A percentile compares a stretch with the other conserved stretches of the same genome.
These are phyloP conservation scores for Lactarius sp. DNA, from an alignment of 768 basidiomycete genomes.

Conservation along the genomic window DNA sequence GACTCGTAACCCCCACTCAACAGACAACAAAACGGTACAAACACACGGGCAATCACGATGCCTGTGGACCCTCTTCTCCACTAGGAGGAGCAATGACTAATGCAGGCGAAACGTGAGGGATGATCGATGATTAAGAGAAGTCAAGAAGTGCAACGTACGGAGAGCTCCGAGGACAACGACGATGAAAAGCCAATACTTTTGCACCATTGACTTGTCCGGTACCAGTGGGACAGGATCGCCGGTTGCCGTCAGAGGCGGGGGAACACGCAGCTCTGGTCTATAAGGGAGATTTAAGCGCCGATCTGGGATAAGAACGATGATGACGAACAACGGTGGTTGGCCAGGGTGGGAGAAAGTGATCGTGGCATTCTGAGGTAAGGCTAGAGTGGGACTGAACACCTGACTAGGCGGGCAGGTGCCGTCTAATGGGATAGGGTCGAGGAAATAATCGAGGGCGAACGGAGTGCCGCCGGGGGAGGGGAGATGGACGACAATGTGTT, in stretches of 20 bases:
- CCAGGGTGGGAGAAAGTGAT: slow-evolving; percentile 42
- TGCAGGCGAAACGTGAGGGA: neutral
- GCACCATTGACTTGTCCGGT: slow-evolving; percentile 73
- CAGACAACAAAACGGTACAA: neutral
- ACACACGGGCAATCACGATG: neutral
- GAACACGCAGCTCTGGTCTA: slow-evolving; percentile 65
- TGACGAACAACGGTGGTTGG: slow-evolving; percentile 53
- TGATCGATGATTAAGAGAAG: neutral
- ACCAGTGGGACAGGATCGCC: slow-evolving; percentile 57
- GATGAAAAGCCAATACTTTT: slow-evolving; percentile 91
- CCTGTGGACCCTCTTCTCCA: slow-evolving; percentile 15
- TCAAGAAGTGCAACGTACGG: slow-evolving; percentile 39
- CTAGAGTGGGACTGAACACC: slow-evolving; percentile 8
- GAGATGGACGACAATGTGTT: slow-evolving; percentile 55
- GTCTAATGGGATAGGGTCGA: slow-evolving; percentile 61
- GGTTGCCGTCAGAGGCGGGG: slow-evolving; percentile 60
- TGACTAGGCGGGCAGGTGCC: slow-evolving; percentile 50
- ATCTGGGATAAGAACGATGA: slow-evolving; percentile 13
- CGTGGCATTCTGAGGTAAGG: slow-evolving; percentile 45
- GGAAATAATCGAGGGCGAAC: slow-evolving; percentile 69
- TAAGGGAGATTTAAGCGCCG: neutral
- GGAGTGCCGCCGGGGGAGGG: slow-evolving; percentile 40
- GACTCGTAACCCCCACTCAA: neutral
- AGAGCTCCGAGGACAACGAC: slow-evolving; percentile 52
- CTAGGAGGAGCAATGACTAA: slow-evolving; percentile 17